phyloP scores from a whole-genome alignment of 331 rosid species.

The Quercus lobata region DNA sequence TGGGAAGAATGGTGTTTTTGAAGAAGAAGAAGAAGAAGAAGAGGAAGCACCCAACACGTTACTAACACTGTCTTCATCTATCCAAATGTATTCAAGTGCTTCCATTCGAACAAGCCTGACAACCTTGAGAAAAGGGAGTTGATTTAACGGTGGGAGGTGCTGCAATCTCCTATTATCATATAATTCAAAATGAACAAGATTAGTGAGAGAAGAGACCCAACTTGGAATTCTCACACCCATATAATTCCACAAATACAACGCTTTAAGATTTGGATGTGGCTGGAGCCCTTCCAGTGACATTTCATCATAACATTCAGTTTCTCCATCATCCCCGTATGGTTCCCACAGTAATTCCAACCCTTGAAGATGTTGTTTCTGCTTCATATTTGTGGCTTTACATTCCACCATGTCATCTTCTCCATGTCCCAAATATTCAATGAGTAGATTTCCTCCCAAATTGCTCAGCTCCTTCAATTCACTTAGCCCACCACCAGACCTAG shows the following conservation, averaged over 20 bases:
- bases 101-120: rapidly evolving
- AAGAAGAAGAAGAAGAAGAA: too few relatives aligned
- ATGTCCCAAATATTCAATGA: neutral
- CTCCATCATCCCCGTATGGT: neutral
- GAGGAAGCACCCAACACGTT: too few relatives aligned
- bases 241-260: rapidly evolving
- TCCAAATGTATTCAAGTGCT: too few relatives aligned
- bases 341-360: conserved; percentile 13
- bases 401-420: neutral
- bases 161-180: neutral
- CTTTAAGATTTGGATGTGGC: too few relatives aligned
- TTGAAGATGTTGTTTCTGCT: neutral
- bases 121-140: neutral
- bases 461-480: too few relatives aligned
- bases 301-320: rapidly evolving
- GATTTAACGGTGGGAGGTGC: neutral
- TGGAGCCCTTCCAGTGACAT: too few relatives aligned
- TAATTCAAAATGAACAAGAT: conserved; percentile 3
- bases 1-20: too few relatives aligned
- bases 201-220: neutral
- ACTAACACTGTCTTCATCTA: too few relatives aligned
- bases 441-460: too few relatives aligned
- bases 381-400: neutral
- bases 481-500: too few relatives aligned
- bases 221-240: too few relatives aligned